Conservation (phyloP, 179 eudicot genomes). For the Amaranthus tricolor region DNA sequence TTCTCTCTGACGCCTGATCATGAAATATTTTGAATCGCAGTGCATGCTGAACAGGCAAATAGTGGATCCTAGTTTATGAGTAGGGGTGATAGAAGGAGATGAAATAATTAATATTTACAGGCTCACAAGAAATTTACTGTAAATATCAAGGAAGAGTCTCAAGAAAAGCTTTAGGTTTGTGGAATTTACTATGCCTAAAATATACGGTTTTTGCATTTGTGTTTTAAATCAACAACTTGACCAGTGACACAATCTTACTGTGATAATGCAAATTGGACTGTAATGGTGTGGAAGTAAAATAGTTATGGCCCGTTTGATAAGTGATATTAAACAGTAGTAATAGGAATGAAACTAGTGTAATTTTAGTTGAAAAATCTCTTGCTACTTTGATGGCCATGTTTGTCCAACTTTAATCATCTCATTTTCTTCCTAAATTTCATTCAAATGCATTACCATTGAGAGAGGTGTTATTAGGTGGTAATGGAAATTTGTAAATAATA, state of each 20-base stretch:
- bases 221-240: not conserved
- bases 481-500: too few species aligned
- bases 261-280: not conserved
- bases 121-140: conserved; percentile 46
- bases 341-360: too few species aligned
- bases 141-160: conserved; percentile 47
- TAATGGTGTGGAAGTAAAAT: too few species aligned
- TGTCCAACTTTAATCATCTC: too few species aligned
- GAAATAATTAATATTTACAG: conserved; percentile 56
- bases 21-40: conserved; percentile 25
- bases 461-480: too few species aligned
- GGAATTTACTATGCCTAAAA: not conserved
- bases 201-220: not conserved
- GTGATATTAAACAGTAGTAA: too few species aligned
- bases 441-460: too few species aligned
- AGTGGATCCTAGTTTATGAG: conserved; percentile 70
- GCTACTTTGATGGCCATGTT: too few species aligned
- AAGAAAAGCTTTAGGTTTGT: conserved; percentile 58
- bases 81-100: conserved; percentile 59
- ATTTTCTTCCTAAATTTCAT: too few species aligned
- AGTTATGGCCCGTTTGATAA: too few species aligned
- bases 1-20: conserved; percentile 4
- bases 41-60: conserved; percentile 65
- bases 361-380: too few species aligned
- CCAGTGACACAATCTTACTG: too few species aligned